phyloP scores from a whole-genome alignment of 805 yeast genomes.

The Tetrapisispora iriomotensis region DNA sequence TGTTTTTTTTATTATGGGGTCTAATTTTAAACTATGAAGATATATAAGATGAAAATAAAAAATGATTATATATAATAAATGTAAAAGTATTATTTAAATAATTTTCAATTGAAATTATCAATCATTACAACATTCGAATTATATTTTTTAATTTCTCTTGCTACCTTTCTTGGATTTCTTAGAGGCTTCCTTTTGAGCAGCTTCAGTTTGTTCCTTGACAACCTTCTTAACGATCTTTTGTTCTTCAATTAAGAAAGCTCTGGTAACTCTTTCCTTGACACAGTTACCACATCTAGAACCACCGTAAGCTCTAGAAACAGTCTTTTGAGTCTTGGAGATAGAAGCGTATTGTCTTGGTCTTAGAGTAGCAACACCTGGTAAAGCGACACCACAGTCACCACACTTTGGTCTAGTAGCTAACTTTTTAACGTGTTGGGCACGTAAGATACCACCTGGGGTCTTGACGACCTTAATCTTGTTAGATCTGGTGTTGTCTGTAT shows the following conservation, averaged over 20 bases:
- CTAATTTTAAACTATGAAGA: slow-evolving; percentile 5
- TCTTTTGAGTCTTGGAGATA: slow-evolving; percentile 92
- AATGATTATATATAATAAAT: slow-evolving; percentile 1
- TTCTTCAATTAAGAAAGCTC: slow-evolving; percentile 99
- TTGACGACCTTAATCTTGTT: slow-evolving; percentile 99
- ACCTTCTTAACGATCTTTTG: slow-evolving; percentile 99
- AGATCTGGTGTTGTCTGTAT: slow-evolving; percentile 93
- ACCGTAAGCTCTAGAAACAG: slow-evolving; percentile 99
- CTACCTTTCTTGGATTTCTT: slow-evolving; percentile 24
- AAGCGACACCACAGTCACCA: slow-evolving; percentile 78
- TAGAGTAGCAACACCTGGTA: slow-evolving; percentile 83
- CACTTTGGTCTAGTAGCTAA: slow-evolving; percentile 77
- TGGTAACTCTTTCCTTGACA: slow-evolving; percentile 98
- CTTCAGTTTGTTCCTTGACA: slow-evolving; percentile 89
- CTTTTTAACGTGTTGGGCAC: slow-evolving; percentile 96
- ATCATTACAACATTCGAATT: too few relatives aligned
- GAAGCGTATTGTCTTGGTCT: slow-evolving; percentile 98
- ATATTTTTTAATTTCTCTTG: slow-evolving; percentile 3
- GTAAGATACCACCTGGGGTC: slow-evolving; percentile 99
- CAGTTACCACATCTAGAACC: slow-evolving; percentile 97
- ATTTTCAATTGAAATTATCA: not conserved
- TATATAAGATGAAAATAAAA: slow-evolving; percentile 3
- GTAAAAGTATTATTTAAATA: not conserved
- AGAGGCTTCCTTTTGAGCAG: slow-evolving; percentile 58
- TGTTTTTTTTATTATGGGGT: slow-evolving; percentile 1